Conservation (phyloP, 257 asterid species). For the Perilla frutescens region DNA sequence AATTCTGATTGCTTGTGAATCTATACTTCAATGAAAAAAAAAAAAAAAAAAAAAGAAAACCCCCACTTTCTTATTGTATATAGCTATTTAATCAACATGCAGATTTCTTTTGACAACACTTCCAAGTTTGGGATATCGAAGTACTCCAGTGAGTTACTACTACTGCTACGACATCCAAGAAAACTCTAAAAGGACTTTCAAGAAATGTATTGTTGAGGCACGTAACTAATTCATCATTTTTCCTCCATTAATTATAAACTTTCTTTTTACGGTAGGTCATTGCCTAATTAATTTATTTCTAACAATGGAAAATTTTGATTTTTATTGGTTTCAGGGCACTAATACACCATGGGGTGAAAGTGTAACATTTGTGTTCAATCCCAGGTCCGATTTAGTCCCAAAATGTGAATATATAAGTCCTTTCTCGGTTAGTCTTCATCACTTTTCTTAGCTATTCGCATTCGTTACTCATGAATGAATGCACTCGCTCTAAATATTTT, state of each 20-base stretch:
- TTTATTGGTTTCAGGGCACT: slow-evolving; percentile 54
- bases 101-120: slow-evolving; percentile 69
- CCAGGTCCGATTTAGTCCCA: slow-evolving; percentile 62
- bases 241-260: too few relatives aligned
- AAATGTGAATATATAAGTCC: slow-evolving; percentile 80
- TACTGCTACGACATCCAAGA: slow-evolving; percentile 67
- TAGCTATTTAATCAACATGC: neutral
- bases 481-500: too few relatives aligned
- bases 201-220: slow-evolving; percentile 77
- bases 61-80: neutral
- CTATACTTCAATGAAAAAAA: too few relatives aligned
- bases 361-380: slow-evolving; percentile 61
- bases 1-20: too few relatives aligned
- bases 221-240: neutral
- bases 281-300: too few relatives aligned
- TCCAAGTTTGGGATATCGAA: slow-evolving; percentile 73
- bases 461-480: too few relatives aligned
- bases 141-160: slow-evolving; percentile 67
- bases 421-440: slow-evolving; percentile 56
- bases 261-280: too few relatives aligned
- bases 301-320: neutral
- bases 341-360: slow-evolving; percentile 84
- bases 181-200: slow-evolving; percentile 40
- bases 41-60: too few relatives aligned
- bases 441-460: neutral